Base-by-base conservation (phyloP, 2,329 filamentous ascomycete species). In the Alternaria brassicae region DNA sequence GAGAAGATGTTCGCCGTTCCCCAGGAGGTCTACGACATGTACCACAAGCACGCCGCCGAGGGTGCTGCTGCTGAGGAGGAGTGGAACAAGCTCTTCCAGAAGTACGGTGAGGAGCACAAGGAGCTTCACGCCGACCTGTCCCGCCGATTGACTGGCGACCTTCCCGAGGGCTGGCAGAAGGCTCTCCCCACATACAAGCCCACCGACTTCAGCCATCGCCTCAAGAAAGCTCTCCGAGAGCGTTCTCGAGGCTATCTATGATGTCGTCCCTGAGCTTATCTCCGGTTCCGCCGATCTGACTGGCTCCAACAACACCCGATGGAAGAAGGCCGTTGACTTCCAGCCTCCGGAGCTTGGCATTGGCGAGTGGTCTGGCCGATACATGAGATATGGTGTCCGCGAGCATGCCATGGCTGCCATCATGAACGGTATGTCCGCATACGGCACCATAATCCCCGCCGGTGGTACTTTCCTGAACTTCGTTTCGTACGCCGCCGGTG, bases 401-500 rank as follows among this genome's bases (percentile, higher is more conserved):
- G 92, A 96, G 85, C 92, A 96, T 81, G 91, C 82, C 72, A 96
- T 96, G 92, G 92, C 91, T 77, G 91, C 91, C 75, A 92, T 96
- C 81, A 91, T 96, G 84, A 97, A 97, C 86, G 95, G 95, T 83
- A 86, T 99, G 61, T 88, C 93, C 67, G 95, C 93, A 65, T 99
- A 98, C 82, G 95, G 95, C 73, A 96, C 93, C 76, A 85, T 97
- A 77, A 90, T 99, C 77, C 95, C 95, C 71, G 96, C 93, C 72
- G 89, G 89, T 69, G 95, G 95, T 82, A 98, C 95, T 75, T 99
- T 99, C 89, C 86, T 99, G 72, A 99, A 98, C 90, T 99, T 99
- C 81, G 93, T 98, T 71, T 98, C 94, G 25, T 99, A 99, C 80
- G 94, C 92, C 71, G 93, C 95, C 68, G 95, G 95, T 82, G 90